A percentile compares a stretch with the other conserved stretches of the same genome.
phyloP scores from a whole-genome alignment of 306 rosid species.

The Glycine soja region DNA sequence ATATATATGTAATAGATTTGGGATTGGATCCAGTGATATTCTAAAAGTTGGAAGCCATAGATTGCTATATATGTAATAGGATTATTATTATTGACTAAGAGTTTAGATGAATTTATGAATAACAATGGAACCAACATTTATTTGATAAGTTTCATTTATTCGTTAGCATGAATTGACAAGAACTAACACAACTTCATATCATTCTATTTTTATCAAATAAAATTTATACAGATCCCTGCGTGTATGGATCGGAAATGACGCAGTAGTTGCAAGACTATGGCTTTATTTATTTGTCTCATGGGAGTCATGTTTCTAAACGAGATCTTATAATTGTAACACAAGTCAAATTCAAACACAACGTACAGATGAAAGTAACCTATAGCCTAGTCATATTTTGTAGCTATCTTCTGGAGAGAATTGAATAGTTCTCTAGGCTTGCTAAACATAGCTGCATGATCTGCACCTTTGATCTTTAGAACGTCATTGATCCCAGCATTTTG shows the following conservation, averaged over 20 bases:
- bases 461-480: conserved; percentile 59
- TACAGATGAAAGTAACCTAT: too few species aligned
- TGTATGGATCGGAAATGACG: not conserved
- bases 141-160: not conserved
- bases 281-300: not conserved
- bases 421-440: conserved; percentile 48
- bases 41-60: too few species aligned
- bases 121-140: too few species aligned
- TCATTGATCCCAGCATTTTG: conserved; percentile 53
- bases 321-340: not conserved
- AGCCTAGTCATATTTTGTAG: conserved; percentile 36
- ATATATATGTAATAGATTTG: too few species aligned
- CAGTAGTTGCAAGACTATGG: not conserved
- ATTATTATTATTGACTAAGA: too few species aligned
- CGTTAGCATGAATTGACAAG: not conserved
- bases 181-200: too few species aligned
- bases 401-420: conserved; percentile 54
- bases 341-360: not conserved
- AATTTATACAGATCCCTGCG: too few species aligned
- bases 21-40: too few species aligned
- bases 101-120: too few species aligned
- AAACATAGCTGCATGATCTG: conserved; percentile 60
- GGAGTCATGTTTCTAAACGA: not conserved
- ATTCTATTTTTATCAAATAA: too few species aligned
- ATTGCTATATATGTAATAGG: too few species aligned